phyloP scores from a whole-genome alignment of 345 rosid genomes.

The Rhodamnia argentea region DNA sequence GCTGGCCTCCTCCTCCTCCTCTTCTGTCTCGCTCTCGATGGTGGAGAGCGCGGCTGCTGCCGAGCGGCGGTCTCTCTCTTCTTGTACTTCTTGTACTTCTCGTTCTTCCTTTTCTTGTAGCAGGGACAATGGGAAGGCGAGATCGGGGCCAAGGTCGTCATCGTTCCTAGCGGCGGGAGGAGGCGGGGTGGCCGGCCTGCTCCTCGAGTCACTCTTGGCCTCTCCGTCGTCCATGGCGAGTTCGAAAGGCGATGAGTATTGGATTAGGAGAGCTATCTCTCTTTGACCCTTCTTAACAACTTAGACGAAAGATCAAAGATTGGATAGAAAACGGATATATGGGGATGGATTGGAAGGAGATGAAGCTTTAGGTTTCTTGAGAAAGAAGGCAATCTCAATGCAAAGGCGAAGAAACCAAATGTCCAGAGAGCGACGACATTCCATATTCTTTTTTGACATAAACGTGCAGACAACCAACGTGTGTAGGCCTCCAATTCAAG shows the following conservation, averaged over 20 bases:
- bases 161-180: background rate
- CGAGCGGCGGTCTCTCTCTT: background rate
- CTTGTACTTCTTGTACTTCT: background rate
- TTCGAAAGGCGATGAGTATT: background rate
- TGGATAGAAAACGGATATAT: background rate
- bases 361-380: conserved; percentile 7
- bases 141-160: conserved; percentile 29
- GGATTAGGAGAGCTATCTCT: background rate
- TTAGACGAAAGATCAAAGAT: background rate
- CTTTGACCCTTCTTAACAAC: background rate
- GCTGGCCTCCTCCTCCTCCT: conserved; percentile 6
- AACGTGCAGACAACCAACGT: background rate
- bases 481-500: background rate
- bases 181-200: conserved; percentile 3
- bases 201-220: conserved; percentile 13
- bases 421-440: background rate
- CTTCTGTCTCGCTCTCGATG: conserved; percentile 25
- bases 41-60: conserved; percentile 4
- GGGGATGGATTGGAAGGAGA: background rate
- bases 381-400: conserved; percentile 15
- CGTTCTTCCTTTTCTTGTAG: conserved; percentile 23
- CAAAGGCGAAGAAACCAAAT: conserved; percentile 13
- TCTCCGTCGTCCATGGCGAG: conserved; percentile 8
- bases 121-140: conserved; percentile 20
- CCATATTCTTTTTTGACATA: conserved; percentile 9